Conservation (phyloP, 106 monocot species). For the Dioscorea alata region DNA sequence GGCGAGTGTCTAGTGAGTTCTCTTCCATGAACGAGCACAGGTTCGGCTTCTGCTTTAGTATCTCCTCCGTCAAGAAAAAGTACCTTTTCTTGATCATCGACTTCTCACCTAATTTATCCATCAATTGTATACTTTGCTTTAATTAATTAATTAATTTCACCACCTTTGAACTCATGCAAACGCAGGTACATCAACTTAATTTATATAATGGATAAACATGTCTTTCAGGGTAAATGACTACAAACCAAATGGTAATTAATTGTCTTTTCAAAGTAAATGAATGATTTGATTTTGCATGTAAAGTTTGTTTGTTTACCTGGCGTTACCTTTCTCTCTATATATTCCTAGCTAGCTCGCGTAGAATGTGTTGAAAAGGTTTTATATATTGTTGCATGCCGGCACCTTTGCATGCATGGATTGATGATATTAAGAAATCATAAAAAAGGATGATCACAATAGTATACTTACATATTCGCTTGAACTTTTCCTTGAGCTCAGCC, state of each 20-base stretch:
- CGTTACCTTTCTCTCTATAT: too few relatives aligned
- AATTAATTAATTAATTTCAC: too few relatives aligned
- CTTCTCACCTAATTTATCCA: not conserved
- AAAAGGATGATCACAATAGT: not conserved
- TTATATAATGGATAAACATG: too few relatives aligned
- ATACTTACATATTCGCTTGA: slow-evolving; percentile 1
- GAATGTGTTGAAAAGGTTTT: not conserved
- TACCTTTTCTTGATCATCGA: slow-evolving; percentile 14
- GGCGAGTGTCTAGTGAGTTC: slow-evolving; percentile 3
- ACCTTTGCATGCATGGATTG: not conserved
- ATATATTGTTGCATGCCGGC: not conserved
- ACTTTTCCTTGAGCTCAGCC: slow-evolving; percentile 16
- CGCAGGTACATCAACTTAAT: too few relatives aligned
- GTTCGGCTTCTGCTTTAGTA: not conserved
- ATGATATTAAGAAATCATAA: not conserved
- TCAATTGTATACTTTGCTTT: too few relatives aligned
- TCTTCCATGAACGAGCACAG: not conserved
- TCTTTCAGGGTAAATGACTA: too few relatives aligned
- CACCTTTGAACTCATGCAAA: too few relatives aligned
- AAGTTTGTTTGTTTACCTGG: too few relatives aligned
- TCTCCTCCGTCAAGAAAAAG: not conserved
- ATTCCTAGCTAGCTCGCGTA: too few relatives aligned
- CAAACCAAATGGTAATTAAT: too few relatives aligned
- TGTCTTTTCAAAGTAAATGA: too few relatives aligned
- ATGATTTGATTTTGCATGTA: too few relatives aligned